Evolutionary conservation across 495 filamentous ascomycete species (phyloP), one percentile per base, ranked within the genome.

Genomic region (Wilcoxina mikolae): DNA sequence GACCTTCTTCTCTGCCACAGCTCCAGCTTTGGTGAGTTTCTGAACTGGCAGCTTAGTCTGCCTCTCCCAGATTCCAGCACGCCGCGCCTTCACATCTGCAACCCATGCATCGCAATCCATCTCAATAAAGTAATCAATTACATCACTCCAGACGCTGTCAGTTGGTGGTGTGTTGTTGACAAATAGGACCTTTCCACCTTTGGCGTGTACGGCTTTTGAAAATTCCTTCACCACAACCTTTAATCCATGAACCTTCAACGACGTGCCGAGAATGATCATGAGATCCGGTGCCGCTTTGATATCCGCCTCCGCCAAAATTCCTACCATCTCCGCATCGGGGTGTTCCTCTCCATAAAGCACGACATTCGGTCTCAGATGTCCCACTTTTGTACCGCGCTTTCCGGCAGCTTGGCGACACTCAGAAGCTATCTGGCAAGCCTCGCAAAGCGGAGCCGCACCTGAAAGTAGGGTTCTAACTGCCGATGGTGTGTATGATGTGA

Each of bases 41-140:
- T 46, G 49, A 35, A 61, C 22, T 33, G 60, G 49, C 33, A 65
- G 35, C 49, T 59, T 64, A 24, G 33, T 54, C 31, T 66, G 63
- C 24, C 58, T 38, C 22, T 65, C 63, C 78, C 78, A 82, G 9
- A 82, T 69, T 35, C 74, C 73, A 3, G 69, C 70, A 54, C 78
- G 74, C 51, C 75, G 69, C 39, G 68, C 55, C 56, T 74, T 76
- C 54, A 83, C 62, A 52, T 80, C 75, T 23, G 69, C 65, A 12
- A 84, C 79, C 79, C 80, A 84, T n/a, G 69, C 73, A 54, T 84
- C 81, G 48, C 81, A 84, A 53, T 84, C 81, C 78, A 80, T 83
- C 26, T 78, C 72, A 2, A 84, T 72, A 73, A 79, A 82, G 42
- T 77, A 79, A 61, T 84, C 81, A 49, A 84, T 76, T 1, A 82